phyloP scores from a whole-genome alignment of 2,329 filamentous ascomycete genomes.

The Epichloe sp. region DNA sequence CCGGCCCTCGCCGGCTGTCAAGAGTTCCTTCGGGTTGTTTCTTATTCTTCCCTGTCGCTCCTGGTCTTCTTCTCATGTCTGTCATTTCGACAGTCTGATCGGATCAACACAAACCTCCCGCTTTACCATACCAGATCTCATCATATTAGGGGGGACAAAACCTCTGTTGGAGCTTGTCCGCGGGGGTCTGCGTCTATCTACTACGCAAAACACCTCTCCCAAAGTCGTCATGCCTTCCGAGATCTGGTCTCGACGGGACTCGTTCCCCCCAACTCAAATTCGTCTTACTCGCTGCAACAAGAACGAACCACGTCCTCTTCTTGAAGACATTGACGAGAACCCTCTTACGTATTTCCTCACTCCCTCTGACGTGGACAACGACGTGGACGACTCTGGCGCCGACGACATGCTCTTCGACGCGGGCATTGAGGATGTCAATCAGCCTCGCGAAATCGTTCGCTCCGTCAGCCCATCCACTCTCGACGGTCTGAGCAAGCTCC shows the following conservation, averaged over 20 bases:
- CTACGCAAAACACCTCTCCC: not conserved
- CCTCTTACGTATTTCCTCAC: constrained; percentile 45
- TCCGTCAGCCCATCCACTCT: constrained; percentile 45
- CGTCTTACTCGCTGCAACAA: constrained; percentile 25
- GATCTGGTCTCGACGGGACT: constrained; percentile 27
- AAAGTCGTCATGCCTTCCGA: constrained; percentile 20
- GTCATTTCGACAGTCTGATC: not conserved
- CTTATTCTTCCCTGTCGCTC: constrained; percentile 1
- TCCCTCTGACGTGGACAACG: constrained; percentile 28
- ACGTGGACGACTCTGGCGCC: constrained; percentile 25
- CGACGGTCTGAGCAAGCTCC: constrained; percentile 33
- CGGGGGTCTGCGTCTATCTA: not conserved
- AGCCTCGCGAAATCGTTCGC: constrained; percentile 32
- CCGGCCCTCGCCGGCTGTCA: constrained; percentile 1
- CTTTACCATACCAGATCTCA: not conserved
- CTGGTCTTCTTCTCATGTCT: not conserved
- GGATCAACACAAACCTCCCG: not conserved
- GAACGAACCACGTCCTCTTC: constrained; percentile 25
- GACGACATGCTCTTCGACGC: constrained; percentile 41
- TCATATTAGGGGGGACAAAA: not conserved
- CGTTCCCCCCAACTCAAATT: constrained; percentile 41
- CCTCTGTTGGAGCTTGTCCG: too few relatives aligned
- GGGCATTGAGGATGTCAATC: constrained; percentile 39
- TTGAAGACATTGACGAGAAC: constrained; percentile 38
- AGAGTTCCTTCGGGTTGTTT: not conserved